phyloP scores from a whole-genome alignment of 306 rosid genomes.

The Sechiopsis laciniata region DNA sequence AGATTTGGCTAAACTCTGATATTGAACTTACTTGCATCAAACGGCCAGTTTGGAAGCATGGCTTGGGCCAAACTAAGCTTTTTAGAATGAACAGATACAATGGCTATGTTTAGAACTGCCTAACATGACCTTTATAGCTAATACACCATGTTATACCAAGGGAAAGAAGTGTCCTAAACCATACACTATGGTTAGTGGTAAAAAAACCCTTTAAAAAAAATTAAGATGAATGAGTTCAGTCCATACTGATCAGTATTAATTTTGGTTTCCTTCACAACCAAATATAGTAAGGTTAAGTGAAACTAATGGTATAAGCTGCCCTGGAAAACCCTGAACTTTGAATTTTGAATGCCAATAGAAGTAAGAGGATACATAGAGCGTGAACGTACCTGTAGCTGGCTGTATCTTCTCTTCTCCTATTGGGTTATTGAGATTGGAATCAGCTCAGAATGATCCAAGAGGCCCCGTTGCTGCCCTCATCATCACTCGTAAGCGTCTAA shows the following conservation, averaged over 20 bases:
- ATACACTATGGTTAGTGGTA: too few species aligned
- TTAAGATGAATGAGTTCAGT: too few species aligned
- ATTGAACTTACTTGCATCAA: background rate
- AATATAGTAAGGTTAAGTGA: too few species aligned
- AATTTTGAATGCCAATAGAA: background rate
- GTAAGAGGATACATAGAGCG: background rate
- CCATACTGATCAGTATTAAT: too few species aligned
- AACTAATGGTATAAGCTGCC: too few species aligned
- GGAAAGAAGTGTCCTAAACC: background rate
- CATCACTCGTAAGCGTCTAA: background rate
- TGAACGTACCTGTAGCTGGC: constrained; percentile 1
- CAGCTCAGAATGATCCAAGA: background rate
- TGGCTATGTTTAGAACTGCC: too few species aligned
- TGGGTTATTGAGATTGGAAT: background rate
- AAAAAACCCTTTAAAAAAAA: too few species aligned
- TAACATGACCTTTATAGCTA: too few species aligned
- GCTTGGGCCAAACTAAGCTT: background rate
- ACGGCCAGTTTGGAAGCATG: background rate
- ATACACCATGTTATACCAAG: background rate
- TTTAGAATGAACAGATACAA: background rate
- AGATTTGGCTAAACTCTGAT: background rate
- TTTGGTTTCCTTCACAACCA: too few species aligned
- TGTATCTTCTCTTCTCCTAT: background rate
- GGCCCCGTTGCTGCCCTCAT: background rate
- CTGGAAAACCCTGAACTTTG: too few species aligned